A percentile compares a stretch with the other conserved stretches of the same genome.
phyloP scores from a whole-genome alignment of 2,329 filamentous ascomycete species.

The Fusarium vanettenii region DNA sequence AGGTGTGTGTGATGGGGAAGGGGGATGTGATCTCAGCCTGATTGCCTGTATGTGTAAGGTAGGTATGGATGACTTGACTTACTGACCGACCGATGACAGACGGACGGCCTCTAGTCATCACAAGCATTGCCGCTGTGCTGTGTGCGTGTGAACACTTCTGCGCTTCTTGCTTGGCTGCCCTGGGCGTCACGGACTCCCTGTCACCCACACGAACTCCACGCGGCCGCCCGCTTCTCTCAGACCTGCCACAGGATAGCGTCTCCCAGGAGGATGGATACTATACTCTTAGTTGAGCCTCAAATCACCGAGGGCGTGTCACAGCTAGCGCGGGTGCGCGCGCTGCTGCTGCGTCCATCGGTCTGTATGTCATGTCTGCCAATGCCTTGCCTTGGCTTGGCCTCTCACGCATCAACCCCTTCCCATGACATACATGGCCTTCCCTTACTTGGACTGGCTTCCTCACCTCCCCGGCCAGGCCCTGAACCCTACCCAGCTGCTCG shows the following conservation, averaged over 20 bases:
- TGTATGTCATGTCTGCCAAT: background rate
- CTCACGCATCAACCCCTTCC: background rate
- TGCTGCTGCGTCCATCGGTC: background rate
- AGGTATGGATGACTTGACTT: background rate
- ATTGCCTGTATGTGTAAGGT: background rate
- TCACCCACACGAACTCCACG: background rate
- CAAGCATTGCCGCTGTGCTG: background rate
- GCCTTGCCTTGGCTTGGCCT: background rate
- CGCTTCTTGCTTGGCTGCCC: background rate
- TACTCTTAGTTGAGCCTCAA: slow-evolving; percentile 36
- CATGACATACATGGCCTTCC: background rate
- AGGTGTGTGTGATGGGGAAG: background rate
- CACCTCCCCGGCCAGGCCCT: background rate
- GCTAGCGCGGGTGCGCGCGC: slow-evolving; percentile 1
- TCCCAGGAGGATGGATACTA: slow-evolving; percentile 13
- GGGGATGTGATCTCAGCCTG: background rate
- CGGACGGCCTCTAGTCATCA: background rate
- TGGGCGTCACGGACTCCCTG: background rate
- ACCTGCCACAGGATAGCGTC: slow-evolving; percentile 9
- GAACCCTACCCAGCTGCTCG: slow-evolving; percentile 16
- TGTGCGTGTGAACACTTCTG: background rate
- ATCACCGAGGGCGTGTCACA: slow-evolving; percentile 19
- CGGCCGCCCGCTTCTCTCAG: background rate
- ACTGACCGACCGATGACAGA: background rate
- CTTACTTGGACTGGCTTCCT: background rate